Evolutionary conservation across 345 rosid genomes (phyloP).

Genomic region (Linum tenue): DNA sequence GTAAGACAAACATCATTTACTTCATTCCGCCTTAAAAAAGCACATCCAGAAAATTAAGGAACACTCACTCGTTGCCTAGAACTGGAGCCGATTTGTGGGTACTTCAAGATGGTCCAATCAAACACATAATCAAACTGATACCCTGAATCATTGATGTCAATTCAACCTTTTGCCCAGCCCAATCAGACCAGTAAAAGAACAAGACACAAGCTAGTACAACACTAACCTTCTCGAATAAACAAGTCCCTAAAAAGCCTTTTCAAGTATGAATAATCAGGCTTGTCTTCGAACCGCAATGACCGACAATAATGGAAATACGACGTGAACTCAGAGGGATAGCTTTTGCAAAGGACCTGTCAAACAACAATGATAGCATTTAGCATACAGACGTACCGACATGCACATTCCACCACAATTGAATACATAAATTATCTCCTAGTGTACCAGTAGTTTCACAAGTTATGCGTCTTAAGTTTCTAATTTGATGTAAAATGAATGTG

Average conservation of each 20-base stretch:
- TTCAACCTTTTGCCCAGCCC: not conserved
- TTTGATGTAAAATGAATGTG: too few relatives aligned
- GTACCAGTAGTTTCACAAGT: too few relatives aligned
- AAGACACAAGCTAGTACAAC: too few relatives aligned
- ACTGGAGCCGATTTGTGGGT: not conserved
- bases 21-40: too few relatives aligned
- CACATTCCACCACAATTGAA: too few relatives aligned
- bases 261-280: constrained; percentile 3
- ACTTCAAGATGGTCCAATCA: not conserved
- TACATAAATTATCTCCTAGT: too few relatives aligned
- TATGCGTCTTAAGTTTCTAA: too few relatives aligned
- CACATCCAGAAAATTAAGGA: too few relatives aligned
- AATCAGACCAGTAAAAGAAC: too few relatives aligned
- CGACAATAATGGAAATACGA: constrained; percentile 4
- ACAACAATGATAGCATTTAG: not conserved
- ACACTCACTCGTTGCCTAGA: not conserved
- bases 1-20: too few relatives aligned
- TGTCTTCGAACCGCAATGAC: constrained; percentile 4
- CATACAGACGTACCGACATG: too few relatives aligned
- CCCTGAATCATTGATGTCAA: not conserved
- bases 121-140: constrained; percentile 4
- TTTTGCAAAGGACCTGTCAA: not conserved
- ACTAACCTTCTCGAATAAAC: constrained; percentile 5
- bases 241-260: constrained; percentile 4
- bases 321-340: not conserved